These are phyloP conservation scores for Chaetomium strumarium DNA, from an alignment of 2,329 filamentous ascomycete genomes.

Conservation along the genomic window DNA sequence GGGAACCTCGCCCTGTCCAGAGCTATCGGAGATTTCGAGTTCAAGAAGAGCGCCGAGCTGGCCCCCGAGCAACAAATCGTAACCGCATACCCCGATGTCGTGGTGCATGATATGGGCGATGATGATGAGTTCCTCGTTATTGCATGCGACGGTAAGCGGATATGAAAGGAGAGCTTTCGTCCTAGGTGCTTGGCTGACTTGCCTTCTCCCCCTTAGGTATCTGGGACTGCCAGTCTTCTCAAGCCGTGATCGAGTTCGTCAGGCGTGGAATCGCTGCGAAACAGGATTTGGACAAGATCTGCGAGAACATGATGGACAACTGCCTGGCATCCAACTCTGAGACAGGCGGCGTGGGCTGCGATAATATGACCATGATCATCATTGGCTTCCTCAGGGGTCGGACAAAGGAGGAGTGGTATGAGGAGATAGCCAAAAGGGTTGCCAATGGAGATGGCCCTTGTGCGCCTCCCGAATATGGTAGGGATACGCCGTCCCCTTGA, in stretches of 20 bases:
- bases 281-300: slow-evolving; percentile 90
- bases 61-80: slow-evolving; percentile 98
- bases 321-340: slow-evolving; percentile 96
- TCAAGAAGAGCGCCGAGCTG: slow-evolving; percentile 97
- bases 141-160: slow-evolving; percentile 75
- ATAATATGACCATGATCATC: slow-evolving; percentile 99
- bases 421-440: slow-evolving; percentile 88
- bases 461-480: slow-evolving; percentile 98
- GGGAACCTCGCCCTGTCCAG: slow-evolving; percentile 94
- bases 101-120: slow-evolving; percentile 79
- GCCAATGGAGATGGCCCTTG: slow-evolving; percentile 96
- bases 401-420: slow-evolving; percentile 97
- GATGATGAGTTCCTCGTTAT: slow-evolving; percentile 95
- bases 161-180: not conserved
- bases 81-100: slow-evolving; percentile 92
- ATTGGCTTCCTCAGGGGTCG: slow-evolving; percentile 85
- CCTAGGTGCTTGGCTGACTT: not conserved
- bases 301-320: slow-evolving; percentile 99
- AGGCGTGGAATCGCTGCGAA: slow-evolving; percentile 93
- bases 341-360: slow-evolving; percentile 93
- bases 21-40: slow-evolving; percentile 98
- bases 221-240: slow-evolving; percentile 98
- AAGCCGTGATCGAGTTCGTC: slow-evolving; percentile 95
- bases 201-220: slow-evolving; percentile 59
- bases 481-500: slow-evolving; percentile 46